phyloP scores from a whole-genome alignment of 2,329 filamentous ascomycete genomes.

The Aureobasidium sp. region DNA sequence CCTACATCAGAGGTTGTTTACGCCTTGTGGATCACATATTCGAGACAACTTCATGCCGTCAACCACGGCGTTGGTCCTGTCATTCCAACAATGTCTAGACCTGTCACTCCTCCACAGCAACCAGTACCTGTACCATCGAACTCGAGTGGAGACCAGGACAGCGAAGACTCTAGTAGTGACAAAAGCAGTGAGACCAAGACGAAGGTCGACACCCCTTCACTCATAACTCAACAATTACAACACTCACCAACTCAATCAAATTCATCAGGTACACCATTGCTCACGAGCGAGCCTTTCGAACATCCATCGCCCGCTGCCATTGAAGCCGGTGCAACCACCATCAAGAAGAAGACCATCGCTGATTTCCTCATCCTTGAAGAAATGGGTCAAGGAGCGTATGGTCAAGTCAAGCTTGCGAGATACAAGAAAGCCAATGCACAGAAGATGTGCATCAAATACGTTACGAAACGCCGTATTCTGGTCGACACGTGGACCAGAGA shows the following conservation, averaged over 20 bases:
- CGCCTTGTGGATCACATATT: constrained; percentile 96
- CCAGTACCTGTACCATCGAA: constrained; percentile 64
- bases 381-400: constrained; percentile 97
- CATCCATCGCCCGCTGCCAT: constrained; percentile 32
- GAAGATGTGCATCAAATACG: constrained; percentile 94
- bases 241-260: constrained; percentile 33
- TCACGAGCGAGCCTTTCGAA: constrained; percentile 31
- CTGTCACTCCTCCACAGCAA: constrained; percentile 67
- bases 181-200: background rate
- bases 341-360: constrained; percentile 71
- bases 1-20: constrained; percentile 73
- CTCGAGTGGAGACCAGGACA: constrained; percentile 30
- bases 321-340: constrained; percentile 25
- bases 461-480: constrained; percentile 91
- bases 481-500: constrained; percentile 98
- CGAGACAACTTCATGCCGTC: constrained; percentile 77
- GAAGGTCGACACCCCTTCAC: constrained; percentile 1
- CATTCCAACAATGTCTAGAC: constrained; percentile 55
- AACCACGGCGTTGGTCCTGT: constrained; percentile 55
- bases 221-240: background rate
- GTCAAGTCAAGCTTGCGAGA: constrained; percentile 89
- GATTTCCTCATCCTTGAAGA: constrained; percentile 93
- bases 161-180: constrained; percentile 15
- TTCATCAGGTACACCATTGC: constrained; percentile 42
- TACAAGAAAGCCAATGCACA: constrained; percentile 66